Evolutionary conservation across 345 rosid species (phyloP).

Genomic region (Citrus reticulata): DNA sequence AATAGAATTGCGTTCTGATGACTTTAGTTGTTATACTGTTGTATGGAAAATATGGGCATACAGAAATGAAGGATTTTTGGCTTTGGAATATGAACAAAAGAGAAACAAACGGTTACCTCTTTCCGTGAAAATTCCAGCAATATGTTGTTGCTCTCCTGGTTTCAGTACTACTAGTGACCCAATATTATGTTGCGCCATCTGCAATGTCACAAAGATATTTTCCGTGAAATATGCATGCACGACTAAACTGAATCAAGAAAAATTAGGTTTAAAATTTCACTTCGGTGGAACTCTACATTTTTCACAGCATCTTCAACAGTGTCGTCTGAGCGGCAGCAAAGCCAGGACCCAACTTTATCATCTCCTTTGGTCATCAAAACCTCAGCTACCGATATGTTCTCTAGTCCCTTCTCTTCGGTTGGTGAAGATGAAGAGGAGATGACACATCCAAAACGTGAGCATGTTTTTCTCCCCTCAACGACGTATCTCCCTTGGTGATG

Average conservation of each 20-base stretch:
- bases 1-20: no score
- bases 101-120: constrained; percentile 48
- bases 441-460: constrained; percentile 29
- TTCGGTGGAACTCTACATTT: constrained; percentile 44
- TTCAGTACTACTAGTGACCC: constrained; percentile 87
- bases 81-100: background rate
- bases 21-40: no score
- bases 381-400: constrained; percentile 76
- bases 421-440: constrained; percentile 29
- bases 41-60: no score
- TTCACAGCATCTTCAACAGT: constrained; percentile 66
- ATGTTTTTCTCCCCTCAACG: constrained; percentile 10
- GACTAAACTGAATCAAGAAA: background rate
- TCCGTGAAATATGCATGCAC: background rate
- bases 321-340: constrained; percentile 62
- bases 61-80: no score
- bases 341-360: constrained; percentile 54
- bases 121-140: constrained; percentile 90
- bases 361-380: constrained; percentile 61
- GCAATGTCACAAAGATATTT: constrained; percentile 13
- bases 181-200: constrained; percentile 85
- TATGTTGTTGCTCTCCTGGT: constrained; percentile 60
- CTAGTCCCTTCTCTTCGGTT: constrained; percentile 58
- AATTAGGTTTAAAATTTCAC: background rate
- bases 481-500: constrained; percentile 16